Evolutionary conservation across 140 eudicot genomes (phyloP).

Genomic region (Senecio squalidus): DNA sequence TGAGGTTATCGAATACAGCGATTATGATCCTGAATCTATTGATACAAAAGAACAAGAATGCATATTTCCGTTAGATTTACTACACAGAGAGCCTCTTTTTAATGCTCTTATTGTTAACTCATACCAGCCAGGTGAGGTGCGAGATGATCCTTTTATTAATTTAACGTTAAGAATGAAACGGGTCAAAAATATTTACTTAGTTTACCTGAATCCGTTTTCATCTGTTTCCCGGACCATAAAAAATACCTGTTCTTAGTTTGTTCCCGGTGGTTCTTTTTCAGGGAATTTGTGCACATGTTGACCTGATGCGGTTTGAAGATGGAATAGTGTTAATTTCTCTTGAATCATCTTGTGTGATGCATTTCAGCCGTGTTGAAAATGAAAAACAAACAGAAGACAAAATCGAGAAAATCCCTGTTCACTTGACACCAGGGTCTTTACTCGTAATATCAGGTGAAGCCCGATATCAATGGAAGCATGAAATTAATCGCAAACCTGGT

Average conservation of each 20-base stretch:
- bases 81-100: slow-evolving; percentile 76
- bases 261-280: slow-evolving; percentile 17
- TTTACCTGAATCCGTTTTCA: too few relatives aligned
- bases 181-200: background rate
- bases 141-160: slow-evolving; percentile 16
- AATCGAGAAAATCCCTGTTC: slow-evolving; percentile 43
- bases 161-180: background rate
- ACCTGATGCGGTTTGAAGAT: slow-evolving; percentile 89
- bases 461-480: slow-evolving; percentile 83
- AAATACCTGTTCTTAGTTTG: background rate
- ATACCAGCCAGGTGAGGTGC: slow-evolving; percentile 99
- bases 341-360: slow-evolving; percentile 91
- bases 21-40: slow-evolving; percentile 22
- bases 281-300: slow-evolving; percentile 97
- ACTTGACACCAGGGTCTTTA: slow-evolving; percentile 69
- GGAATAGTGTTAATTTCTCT: slow-evolving; percentile 80
- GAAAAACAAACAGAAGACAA: slow-evolving; percentile 18
- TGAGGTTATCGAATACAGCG: slow-evolving; percentile 38
- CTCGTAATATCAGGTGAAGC: slow-evolving; percentile 88
- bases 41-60: slow-evolving; percentile 24
- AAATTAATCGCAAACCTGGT: slow-evolving; percentile 82
- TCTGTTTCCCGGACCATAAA: background rate
- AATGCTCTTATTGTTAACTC: slow-evolving; percentile 75
- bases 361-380: slow-evolving; percentile 40
- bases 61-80: slow-evolving; percentile 49